Percentiles rank a stretch among this genome's conserved stretches.
phyloP scores from a whole-genome alignment of 2,329 filamentous ascomycete genomes.

The Podosphaera aphanis region DNA sequence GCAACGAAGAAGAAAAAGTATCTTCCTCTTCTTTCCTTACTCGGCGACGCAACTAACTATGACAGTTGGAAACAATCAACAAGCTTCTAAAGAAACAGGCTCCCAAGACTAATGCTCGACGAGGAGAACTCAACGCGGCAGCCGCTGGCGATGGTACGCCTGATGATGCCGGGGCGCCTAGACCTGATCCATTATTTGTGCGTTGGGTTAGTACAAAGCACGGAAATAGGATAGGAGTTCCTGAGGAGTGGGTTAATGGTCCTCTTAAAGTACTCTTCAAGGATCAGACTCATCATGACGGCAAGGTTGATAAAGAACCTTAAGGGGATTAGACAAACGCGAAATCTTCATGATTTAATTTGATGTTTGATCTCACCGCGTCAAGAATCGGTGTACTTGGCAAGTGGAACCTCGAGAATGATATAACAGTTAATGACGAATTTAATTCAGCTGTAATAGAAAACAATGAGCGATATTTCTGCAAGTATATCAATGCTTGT shows the following conservation, averaged over 20 bases:
- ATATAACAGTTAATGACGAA: too few relatives aligned
- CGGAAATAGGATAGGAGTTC: slow-evolving; percentile 39
- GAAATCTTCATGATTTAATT: too few relatives aligned
- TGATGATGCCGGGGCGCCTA: slow-evolving; percentile 24
- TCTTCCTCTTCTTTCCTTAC: not conserved
- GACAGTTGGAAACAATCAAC: slow-evolving; percentile 72
- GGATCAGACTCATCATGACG: not conserved
- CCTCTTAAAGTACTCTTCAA: slow-evolving; percentile 25
- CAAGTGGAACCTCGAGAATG: too few relatives aligned
- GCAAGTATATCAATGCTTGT: too few relatives aligned
- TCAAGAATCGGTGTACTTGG: too few relatives aligned
- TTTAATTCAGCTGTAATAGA: too few relatives aligned
- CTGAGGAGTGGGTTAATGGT: slow-evolving; percentile 40
- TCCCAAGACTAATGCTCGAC: slow-evolving; percentile 40
- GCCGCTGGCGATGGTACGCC: slow-evolving; percentile 23
- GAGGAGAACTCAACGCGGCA: slow-evolving; percentile 16
- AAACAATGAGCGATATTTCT: too few relatives aligned
- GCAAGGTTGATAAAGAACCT: too few relatives aligned
- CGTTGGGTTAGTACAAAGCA: slow-evolving; percentile 47
- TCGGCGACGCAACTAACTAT: slow-evolving; percentile 3
- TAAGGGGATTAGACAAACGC: too few relatives aligned
- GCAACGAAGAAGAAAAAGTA: slow-evolving; percentile 59
- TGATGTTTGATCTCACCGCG: too few relatives aligned
- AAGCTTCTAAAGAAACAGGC: slow-evolving; percentile 72
- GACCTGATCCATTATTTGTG: slow-evolving; percentile 36